phyloP scores from a whole-genome alignment of 805 yeast genomes.

The Saccharomyces kudriavzevii region DNA sequence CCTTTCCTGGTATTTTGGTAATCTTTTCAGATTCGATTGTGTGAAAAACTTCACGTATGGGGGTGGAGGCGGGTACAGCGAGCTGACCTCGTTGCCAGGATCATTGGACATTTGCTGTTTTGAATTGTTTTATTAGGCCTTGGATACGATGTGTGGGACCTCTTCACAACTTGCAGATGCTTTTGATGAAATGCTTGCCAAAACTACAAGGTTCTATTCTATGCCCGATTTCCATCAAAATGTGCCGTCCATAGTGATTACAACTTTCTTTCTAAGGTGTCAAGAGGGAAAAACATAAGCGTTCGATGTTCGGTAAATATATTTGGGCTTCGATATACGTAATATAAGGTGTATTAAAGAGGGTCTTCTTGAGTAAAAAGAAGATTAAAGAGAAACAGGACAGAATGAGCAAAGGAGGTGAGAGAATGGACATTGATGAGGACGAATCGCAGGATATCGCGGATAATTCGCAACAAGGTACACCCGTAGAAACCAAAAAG shows the following conservation, averaged over 20 bases:
- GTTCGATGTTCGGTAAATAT: neutral
- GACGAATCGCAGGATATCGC: constrained; percentile 2
- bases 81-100: constrained; percentile 38
- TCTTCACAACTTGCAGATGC: neutral
- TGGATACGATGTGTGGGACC: neutral
- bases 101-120: constrained; percentile 2
- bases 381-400: neutral
- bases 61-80: constrained; percentile 94
- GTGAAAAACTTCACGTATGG: constrained; percentile 71
- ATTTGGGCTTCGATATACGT: neutral
- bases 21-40: constrained; percentile 47
- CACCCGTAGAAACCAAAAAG: constrained; percentile 31
- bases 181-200: neutral
- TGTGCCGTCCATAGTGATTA: neutral
- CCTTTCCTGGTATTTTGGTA: constrained; percentile 23
- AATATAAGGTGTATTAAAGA: neutral
- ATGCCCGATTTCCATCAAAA: neutral
- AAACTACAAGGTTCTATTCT: neutral
- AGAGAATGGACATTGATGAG: constrained; percentile 24
- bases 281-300: neutral
- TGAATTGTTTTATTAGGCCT: neutral
- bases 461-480: neutral
- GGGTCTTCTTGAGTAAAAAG: neutral
- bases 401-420: constrained; percentile 14
- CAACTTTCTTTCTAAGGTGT: neutral